These are phyloP conservation scores for Odontarrhena argentea DNA, from an alignment of 345 rosid species.

Conservation along the genomic window DNA sequence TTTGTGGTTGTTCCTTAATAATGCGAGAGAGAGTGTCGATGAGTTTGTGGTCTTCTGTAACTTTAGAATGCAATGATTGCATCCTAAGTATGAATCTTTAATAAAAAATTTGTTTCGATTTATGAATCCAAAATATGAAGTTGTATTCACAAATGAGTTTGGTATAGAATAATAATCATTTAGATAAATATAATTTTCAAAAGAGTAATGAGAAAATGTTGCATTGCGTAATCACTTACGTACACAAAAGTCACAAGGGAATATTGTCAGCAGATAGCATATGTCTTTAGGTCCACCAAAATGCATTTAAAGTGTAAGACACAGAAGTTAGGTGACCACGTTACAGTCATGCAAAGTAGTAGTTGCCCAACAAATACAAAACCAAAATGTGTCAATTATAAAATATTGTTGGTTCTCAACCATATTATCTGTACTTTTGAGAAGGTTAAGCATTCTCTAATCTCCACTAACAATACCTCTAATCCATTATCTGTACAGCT, in stretches of 20 bases:
- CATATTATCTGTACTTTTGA: background rate
- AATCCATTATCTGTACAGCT: background rate
- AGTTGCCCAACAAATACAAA: background rate
- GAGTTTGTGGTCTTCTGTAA: slow-evolving; percentile 1
- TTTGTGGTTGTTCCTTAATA: slow-evolving; percentile 14
- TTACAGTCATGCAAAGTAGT: slow-evolving; percentile 21
- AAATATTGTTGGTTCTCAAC: slow-evolving; percentile 16
- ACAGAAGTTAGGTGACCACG: slow-evolving; percentile 22
- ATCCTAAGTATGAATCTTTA: slow-evolving; percentile 1
- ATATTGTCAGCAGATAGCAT: background rate
- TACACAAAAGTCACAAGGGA: no score
- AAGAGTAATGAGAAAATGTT: slow-evolving; percentile 2
- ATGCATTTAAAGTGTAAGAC: background rate
- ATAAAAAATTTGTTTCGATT: background rate
- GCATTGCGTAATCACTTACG: background rate
- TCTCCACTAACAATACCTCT: background rate
- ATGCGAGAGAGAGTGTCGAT: slow-evolving; percentile 18
- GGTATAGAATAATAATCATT: background rate
- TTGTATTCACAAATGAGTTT: slow-evolving; percentile 1
- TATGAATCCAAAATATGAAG: slow-evolving; percentile 8
- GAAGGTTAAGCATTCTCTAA: no score
- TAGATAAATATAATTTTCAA: background rate
- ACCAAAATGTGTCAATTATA: background rate
- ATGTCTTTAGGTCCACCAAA: background rate
- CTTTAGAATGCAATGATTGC: background rate